Evolutionary conservation across 495 filamentous ascomycete species (phyloP).

Genomic region (Thozetella sp.): DNA sequence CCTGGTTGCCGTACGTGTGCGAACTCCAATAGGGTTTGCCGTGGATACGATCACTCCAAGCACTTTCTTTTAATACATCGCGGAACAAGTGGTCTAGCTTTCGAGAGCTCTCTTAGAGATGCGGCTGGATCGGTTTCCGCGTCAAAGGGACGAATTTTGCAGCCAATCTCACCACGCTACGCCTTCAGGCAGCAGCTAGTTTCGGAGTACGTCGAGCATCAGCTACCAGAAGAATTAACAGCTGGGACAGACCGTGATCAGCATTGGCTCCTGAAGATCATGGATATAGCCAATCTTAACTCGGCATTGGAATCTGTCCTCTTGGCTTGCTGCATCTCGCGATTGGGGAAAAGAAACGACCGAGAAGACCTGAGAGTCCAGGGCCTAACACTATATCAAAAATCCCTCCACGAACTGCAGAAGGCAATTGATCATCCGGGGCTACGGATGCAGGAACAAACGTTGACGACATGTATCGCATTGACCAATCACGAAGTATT

Average conservation of each 20-base stretch:
- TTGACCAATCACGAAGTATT: neutral
- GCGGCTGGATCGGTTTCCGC: neutral
- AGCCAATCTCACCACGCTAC: neutral
- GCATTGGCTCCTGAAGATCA: neutral
- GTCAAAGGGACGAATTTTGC: neutral
- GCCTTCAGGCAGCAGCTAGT: neutral
- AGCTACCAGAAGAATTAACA: neutral
- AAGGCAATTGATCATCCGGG: neutral
- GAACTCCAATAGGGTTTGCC: conserved; percentile 1
- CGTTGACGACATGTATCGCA: neutral
- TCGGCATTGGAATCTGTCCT: neutral
- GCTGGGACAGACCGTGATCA: neutral
- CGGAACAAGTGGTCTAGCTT: neutral
- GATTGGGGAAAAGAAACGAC: neutral
- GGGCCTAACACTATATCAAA: neutral
- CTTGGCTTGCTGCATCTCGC: neutral
- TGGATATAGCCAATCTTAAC: neutral
- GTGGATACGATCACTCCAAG: neutral
- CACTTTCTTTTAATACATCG: neutral
- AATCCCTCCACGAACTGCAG: neutral
- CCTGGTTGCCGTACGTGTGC: neutral
- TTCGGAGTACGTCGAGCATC: neutral
- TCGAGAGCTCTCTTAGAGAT: neutral
- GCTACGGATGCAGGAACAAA: neutral
- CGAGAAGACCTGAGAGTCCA: neutral